These are phyloP conservation scores for Atkinsonella texensis DNA, from an alignment of 2,329 filamentous ascomycete genomes.

Conservation along the genomic window DNA sequence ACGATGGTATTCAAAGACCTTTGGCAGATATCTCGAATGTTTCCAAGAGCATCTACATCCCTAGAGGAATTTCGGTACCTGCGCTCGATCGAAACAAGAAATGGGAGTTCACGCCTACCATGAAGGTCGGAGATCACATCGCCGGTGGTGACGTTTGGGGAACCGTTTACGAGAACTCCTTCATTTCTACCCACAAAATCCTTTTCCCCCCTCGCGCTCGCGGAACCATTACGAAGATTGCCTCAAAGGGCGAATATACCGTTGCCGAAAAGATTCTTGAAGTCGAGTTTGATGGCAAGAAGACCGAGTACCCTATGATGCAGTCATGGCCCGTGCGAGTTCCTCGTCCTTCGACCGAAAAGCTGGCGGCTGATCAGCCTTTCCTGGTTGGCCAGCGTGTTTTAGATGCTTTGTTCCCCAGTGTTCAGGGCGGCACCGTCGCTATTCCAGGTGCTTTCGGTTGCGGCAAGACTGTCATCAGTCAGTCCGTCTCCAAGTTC, in stretches of 20 bases:
- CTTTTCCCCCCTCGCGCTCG: slow-evolving; percentile 79
- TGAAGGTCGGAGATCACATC: slow-evolving; percentile 95
- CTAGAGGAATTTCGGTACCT: slow-evolving; percentile 79
- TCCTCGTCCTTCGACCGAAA: slow-evolving; percentile 83
- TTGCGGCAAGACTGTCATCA: slow-evolving; percentile 98
- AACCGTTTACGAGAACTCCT: slow-evolving; percentile 88
- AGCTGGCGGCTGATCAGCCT: slow-evolving; percentile 75
- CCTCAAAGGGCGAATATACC: slow-evolving; percentile 82
- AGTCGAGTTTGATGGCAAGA: slow-evolving; percentile 93
- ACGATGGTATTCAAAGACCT: slow-evolving; percentile 96
- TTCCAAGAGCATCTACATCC: slow-evolving; percentile 90
- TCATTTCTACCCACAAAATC: slow-evolving; percentile 88
- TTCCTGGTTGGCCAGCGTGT: slow-evolving; percentile 97
- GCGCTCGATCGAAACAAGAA: slow-evolving; percentile 84
- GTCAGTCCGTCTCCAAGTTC: slow-evolving; percentile 97
- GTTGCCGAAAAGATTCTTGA: slow-evolving; percentile 90
- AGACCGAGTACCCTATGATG: slow-evolving; percentile 95
- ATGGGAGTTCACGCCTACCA: slow-evolving; percentile 86
- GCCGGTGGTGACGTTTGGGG: slow-evolving; percentile 95
- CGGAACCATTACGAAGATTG: slow-evolving; percentile 85
- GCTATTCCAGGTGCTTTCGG: slow-evolving; percentile 98
- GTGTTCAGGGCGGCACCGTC: slow-evolving; percentile 93
- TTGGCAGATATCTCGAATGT: slow-evolving; percentile 70
- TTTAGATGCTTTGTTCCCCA: slow-evolving; percentile 88
- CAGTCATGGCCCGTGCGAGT: slow-evolving; percentile 97